Conservation (phyloP, 78 protist genomes). For the Trichosphaerium sp. region DNA sequence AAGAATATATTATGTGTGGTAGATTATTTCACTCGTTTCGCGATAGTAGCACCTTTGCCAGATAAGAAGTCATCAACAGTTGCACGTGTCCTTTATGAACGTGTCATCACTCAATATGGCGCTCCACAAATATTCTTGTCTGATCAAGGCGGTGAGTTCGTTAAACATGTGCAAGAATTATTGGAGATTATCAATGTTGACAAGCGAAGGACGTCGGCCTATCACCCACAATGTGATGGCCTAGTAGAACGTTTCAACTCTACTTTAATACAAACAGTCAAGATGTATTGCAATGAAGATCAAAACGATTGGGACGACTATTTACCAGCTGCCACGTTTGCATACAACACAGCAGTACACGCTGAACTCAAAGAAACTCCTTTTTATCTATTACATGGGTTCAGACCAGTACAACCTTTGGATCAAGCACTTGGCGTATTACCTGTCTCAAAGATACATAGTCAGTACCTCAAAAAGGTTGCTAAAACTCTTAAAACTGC, state of each 20-base stretch:
- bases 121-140: neutral
- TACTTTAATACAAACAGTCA: neutral
- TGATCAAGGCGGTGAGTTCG: neutral
- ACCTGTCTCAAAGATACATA: too few relatives aligned
- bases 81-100: neutral
- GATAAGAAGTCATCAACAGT: neutral
- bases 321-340: too few relatives aligned
- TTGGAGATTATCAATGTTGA: neutral
- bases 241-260: constrained; percentile 1
- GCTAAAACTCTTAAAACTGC: too few relatives aligned
- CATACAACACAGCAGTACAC: too few relatives aligned
- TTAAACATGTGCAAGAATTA: neutral
- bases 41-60: neutral
- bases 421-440: too few relatives aligned
- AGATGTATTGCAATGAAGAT: neutral
- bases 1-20: neutral
- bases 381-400: too few relatives aligned
- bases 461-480: too few relatives aligned
- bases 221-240: constrained; percentile 14
- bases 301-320: too few relatives aligned
- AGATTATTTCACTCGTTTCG: neutral
- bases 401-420: too few relatives aligned
- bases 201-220: neutral
- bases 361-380: too few relatives aligned
- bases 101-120: neutral